Base-by-base conservation (phyloP, 2,329 filamentous ascomycete species). In the Ramularia collo-cygni region DNA sequence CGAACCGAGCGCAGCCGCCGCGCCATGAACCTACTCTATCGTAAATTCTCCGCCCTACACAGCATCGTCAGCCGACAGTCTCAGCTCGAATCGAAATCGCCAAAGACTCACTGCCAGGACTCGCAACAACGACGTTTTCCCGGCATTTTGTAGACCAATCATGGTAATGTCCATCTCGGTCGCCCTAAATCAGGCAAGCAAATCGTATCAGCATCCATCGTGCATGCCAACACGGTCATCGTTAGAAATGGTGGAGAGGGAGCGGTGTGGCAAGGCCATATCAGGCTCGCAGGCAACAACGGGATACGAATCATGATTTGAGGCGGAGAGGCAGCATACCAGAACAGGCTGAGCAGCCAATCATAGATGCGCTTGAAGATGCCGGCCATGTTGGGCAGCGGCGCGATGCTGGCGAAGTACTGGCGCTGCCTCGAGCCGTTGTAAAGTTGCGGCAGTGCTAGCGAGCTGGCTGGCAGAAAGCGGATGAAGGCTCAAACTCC, bases 161-260 rank as follows among this genome's bases (percentile, higher is more conserved):
- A 98, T 94, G 55, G 92, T 96, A 63, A 98, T 90, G 69, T 98
- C 92, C 89, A 98, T 95, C 72, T 98, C 92, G 53, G 89, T 94
- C 54, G 90, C 88, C 92, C 90, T 95, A 56, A 50, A 60, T 50
- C 40, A 42, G 33, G 35, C 41, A 32, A 40, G 43, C 45, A 30
- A 35, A 34, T 21, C 27, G 37, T 38, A 44, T 55, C 50, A 53
- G 50, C 46, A 35, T 40, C 34, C 27, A 32, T 37, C 18, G 27
- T 12, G 5, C 16, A 33, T 9, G 14, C 9, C 14, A 12, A 14
- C 29, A 31, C 10, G 29, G 29, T 10, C 10, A 15, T 18, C 30
- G 38, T 27, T 31, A 24, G 31, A 12, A 35, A 34, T 33, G 28
- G 33, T 28, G 18, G 13, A 18, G 19, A 28, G 17, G 40, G 18